These are phyloP conservation scores for Orobanche coerulescens DNA, from an alignment of 257 asterid species.

Conservation along the genomic window DNA sequence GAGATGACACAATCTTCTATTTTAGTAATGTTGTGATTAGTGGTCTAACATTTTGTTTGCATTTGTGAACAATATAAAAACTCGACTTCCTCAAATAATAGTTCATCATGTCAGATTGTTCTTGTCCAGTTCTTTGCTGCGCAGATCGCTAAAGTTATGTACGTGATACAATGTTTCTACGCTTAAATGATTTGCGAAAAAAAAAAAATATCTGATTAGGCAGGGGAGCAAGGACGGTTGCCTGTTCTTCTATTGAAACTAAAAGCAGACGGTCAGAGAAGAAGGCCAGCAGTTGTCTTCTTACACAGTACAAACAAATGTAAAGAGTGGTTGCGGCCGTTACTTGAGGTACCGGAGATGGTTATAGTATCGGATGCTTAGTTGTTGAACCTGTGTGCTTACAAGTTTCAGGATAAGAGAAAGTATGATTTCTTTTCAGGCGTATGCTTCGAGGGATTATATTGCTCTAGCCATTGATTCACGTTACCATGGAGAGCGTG, in stretches of 20 bases:
- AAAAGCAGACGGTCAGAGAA: constrained; percentile 34
- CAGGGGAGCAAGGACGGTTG: constrained; percentile 85
- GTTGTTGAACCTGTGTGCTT: not conserved
- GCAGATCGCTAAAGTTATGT: not conserved
- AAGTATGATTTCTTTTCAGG: constrained; percentile 43
- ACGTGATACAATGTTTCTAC: not conserved
- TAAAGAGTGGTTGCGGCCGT: constrained; percentile 91
- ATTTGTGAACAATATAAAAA: not conserved
- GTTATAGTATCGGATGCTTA: constrained; percentile 18
- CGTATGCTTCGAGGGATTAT: constrained; percentile 87
- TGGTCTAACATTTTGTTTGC: too few species aligned
- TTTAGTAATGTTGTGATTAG: too few species aligned
- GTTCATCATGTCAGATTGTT: not conserved
- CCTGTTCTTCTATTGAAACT: constrained; percentile 76
- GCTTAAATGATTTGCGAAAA: not conserved
- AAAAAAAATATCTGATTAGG: constrained; percentile 31
- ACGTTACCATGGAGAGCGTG: constrained; percentile 96
- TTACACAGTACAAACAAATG: constrained; percentile 81
- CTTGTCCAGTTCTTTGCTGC: constrained; percentile 2
- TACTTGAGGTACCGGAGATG: constrained; percentile 65
- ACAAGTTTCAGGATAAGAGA: not conserved
- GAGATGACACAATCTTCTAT: too few species aligned
- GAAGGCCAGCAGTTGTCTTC: constrained; percentile 76
- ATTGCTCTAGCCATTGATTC: constrained; percentile 86
- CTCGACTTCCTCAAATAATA: not conserved